Evolutionary conservation across 768 basidiomycete genomes (phyloP), one percentile per base, ranked within the genome.

Genomic region (Psilocybe tampanensis): DNA sequence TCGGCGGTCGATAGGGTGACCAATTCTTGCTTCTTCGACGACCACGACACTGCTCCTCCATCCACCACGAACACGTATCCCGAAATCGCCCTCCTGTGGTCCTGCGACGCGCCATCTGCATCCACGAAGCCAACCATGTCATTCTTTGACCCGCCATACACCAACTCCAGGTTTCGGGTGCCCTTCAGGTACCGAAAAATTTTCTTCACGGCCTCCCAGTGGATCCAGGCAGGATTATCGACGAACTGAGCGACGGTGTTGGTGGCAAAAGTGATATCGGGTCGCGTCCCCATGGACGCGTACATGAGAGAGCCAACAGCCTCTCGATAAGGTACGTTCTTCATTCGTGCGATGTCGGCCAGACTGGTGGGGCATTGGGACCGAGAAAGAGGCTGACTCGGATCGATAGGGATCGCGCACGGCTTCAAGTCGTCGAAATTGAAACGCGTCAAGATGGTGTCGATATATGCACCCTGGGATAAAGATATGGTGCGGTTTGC

Each of bases 271-370:
- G 43, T 19, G 22, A 61, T 58, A 24, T 61, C 60, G 6, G 56
- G 47, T 1, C 52, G 47, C 2, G 60, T 61, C 0, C 55, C 56
- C 8, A 41, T 3, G 0, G 52, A 19, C 0, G 23, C 26, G 24
- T 54, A 61, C 26, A 49, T 73, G 2, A 75, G 60, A 1, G 67
- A 63, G 0, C 75, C 70, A 17, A 75, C 58, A 2, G 61, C 63
- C 45, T 68, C 52, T 0, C 59, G 47, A 48, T 72, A 75, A 0
- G 62, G 69, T 23, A 68, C 49, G 11, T 0, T 41, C 32, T 43
- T 45, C 65, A 72, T 72, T 0, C 45, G 36, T 0, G 63, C 58
- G 11, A 60, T 48, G 15, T 60, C 45, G 12, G 34, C 39, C 2
- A 60, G 59, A 2, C 58, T 43, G 6, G 54, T 45, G 2, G 64